These are phyloP conservation scores for Penicillium antarcticum DNA, from an alignment of 495 filamentous ascomycete genomes.

Conservation along the genomic window DNA sequence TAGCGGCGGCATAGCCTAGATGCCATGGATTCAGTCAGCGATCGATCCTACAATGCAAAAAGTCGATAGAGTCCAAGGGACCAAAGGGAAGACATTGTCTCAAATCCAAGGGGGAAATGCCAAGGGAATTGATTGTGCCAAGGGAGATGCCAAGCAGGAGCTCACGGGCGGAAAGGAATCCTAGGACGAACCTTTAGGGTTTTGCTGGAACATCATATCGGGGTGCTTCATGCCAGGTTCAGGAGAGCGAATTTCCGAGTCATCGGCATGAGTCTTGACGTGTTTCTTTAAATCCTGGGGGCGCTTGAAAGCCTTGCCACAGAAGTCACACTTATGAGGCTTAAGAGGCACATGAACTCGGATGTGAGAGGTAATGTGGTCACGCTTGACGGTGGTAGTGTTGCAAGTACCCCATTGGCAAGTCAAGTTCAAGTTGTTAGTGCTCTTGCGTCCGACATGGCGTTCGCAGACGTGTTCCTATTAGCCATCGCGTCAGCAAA, in stretches of 20 bases:
- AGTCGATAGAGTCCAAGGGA: too few species aligned
- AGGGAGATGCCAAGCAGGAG: neutral
- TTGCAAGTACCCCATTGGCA: constrained; percentile 97
- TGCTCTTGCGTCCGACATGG: constrained; percentile 97
- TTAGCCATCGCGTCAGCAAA: neutral
- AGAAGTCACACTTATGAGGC: constrained; percentile 98
- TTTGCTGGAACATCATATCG: constrained; percentile 52
- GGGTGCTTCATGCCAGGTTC: constrained; percentile 53
- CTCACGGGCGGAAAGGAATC: neutral
- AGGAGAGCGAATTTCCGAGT: constrained; percentile 81
- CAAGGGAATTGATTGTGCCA: too few species aligned
- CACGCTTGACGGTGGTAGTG: constrained; percentile 96
- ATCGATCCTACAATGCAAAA: neutral
- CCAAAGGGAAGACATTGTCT: too few species aligned
- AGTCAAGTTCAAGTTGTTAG: constrained; percentile 95
- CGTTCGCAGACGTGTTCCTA: constrained; percentile 98
- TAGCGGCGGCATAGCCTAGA: constrained; percentile 36
- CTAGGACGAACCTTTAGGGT: constrained; percentile 30
- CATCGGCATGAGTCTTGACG: constrained; percentile 99
- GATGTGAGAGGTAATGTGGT: constrained; percentile 99
- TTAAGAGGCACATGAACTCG: constrained; percentile 97
- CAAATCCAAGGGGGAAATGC: too few species aligned
- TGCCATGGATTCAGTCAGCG: constrained; percentile 1
- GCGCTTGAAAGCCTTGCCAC: constrained; percentile 98
- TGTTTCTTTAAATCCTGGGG: constrained; percentile 99